phyloP scores from a whole-genome alignment of 805 yeast species.

The Kregervanrija pseudodelftensis region DNA sequence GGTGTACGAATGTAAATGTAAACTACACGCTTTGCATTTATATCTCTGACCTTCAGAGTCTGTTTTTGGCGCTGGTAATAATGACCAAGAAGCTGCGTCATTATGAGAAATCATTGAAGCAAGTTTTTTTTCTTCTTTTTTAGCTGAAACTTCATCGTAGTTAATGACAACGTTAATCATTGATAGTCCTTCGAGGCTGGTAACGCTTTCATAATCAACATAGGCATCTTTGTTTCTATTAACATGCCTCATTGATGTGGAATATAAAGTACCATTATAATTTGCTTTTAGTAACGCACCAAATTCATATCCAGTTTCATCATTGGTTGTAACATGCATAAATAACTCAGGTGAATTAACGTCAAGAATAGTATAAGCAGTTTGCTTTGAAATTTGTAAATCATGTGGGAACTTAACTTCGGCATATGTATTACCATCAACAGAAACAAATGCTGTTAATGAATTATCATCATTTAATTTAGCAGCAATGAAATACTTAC shows the following conservation, averaged over 20 bases:
- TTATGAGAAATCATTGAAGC: slow-evolving; percentile 75
- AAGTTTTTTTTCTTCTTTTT: slow-evolving; percentile 41
- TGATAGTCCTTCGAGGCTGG: slow-evolving; percentile 79
- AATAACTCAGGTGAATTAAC: slow-evolving; percentile 66
- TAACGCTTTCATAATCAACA: slow-evolving; percentile 84
- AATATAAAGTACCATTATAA: slow-evolving; percentile 85
- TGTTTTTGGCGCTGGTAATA: slow-evolving; percentile 57
- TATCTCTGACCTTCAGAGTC: slow-evolving; percentile 56
- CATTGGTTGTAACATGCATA: slow-evolving; percentile 71
- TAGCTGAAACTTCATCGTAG: slow-evolving; percentile 31
- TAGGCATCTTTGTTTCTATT: slow-evolving; percentile 68
- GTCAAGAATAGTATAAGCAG: slow-evolving; percentile 75
- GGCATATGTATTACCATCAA: slow-evolving; percentile 72
- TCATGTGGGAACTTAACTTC: slow-evolving; percentile 71
- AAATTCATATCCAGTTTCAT: slow-evolving; percentile 43
- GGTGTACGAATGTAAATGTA: slow-evolving; percentile 85
- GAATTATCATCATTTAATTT: slow-evolving; percentile 41
- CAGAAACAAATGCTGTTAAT: slow-evolving; percentile 64
- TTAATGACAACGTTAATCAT: slow-evolving; percentile 65
- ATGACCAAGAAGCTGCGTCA: slow-evolving; percentile 87
- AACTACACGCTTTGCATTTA: slow-evolving; percentile 55
- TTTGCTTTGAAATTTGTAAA: slow-evolving; percentile 50
- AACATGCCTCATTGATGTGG: slow-evolving; percentile 57
- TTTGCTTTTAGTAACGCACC: slow-evolving; percentile 86
- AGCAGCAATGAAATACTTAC: slow-evolving; percentile 71